Evolutionary conservation across 305 asterid species (phyloP), one percentile per base, ranked within the genome.

Genomic region (Stenogyne calaminthoides): DNA sequence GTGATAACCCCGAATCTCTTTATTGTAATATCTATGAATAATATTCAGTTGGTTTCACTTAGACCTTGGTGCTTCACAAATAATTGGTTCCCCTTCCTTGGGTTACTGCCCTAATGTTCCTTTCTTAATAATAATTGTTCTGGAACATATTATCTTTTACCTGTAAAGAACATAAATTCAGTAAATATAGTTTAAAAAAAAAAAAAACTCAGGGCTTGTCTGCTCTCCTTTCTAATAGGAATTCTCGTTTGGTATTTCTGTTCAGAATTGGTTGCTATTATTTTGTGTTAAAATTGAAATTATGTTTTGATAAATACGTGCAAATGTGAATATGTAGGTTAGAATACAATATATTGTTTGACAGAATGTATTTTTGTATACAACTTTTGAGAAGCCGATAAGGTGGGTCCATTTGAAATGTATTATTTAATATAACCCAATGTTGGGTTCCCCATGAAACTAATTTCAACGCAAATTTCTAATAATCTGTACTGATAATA

Each of bases 141-240:
- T 25, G 65, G 67, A 69, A 63, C 57, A 14, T 66, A 55, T 64
- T 68, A 67, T 64, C 47, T 37, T 74, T 71, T 82, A 51, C 39
- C 57, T 46, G 29, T 51, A 60, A 46, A 37, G 59, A 40, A 71
- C 68, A 51, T 19, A 34, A 57, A 14, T 49, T 34, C 34, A 58
- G 29, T 19, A 61, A 37, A 58, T 39, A 39, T n/a, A 67, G 51
- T 58, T 63, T 72, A 32, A 32, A 32, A 32, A 32, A 32, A 5
- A 3, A 32, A 25, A 2, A 69, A 37, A n/a, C 47, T 49, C 16
- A 54, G n/a, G 32, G 25, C 46, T 12, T 16, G 20, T 27, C n/a
- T 29, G 20, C 10, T 58, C 64, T 58, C 64, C 42, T 25, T 57
- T 25, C 40, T 58, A 25, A 58, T 58, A 18, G 34, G 10, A 58